These are phyloP conservation scores for Somion occarium DNA, from an alignment of 1,284 basidiomycete species.

Conservation along the genomic window DNA sequence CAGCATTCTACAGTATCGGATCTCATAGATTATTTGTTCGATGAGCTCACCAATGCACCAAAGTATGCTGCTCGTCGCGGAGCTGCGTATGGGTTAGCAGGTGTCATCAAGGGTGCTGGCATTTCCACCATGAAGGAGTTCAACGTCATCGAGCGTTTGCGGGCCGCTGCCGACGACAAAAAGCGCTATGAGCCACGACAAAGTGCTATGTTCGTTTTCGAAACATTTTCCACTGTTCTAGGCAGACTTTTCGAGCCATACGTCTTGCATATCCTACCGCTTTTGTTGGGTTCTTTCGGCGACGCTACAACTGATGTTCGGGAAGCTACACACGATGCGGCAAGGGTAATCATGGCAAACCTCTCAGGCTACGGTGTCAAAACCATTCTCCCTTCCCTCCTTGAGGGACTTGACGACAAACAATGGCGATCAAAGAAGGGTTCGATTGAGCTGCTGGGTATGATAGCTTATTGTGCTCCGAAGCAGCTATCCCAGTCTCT, in stretches of 20 bases:
- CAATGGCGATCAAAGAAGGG: conserved; percentile 99
- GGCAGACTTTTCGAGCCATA: conserved; percentile 95
- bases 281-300: conserved; percentile 89
- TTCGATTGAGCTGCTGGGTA: conserved; percentile 95
- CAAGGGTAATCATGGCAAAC: conserved; percentile 93
- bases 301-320: conserved; percentile 88
- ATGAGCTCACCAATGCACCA: conserved; percentile 69
- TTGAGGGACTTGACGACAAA: conserved; percentile 94
- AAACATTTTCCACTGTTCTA: conserved; percentile 84
- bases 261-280: conserved; percentile 80
- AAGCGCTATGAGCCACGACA: conserved; percentile 84
- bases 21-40: conserved; percentile 76
- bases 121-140: conserved; percentile 85
- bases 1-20: conserved; percentile 62
- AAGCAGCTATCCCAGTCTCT: conserved; percentile 93
- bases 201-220: conserved; percentile 94
- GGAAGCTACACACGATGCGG: conserved; percentile 92
- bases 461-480: conserved; percentile 99
- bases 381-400: conserved; percentile 86
- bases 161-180: conserved; percentile 85
- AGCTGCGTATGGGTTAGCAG: conserved; percentile 95
- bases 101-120: conserved; percentile 87
- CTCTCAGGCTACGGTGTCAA: conserved; percentile 96
- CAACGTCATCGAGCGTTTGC: conserved; percentile 72
- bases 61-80: conserved; percentile 94